Conservation (phyloP, 2,329 filamentous ascomycete species). For the Pseudonectria foliicola region DNA sequence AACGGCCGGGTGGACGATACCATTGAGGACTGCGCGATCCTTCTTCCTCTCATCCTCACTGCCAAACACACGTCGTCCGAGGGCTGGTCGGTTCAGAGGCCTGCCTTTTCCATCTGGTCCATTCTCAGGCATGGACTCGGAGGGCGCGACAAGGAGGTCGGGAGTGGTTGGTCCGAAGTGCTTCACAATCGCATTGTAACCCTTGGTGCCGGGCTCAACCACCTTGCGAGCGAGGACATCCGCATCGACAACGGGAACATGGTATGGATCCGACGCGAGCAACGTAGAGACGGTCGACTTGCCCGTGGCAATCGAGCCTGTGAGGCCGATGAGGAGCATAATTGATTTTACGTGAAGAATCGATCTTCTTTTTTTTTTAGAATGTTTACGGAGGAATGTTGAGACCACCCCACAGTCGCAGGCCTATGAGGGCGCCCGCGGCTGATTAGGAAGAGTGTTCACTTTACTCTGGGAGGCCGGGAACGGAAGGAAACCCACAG, state of each 20-base stretch:
- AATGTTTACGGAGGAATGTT: constrained; percentile 26
- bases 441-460: constrained; percentile 42
- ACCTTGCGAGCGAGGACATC: constrained; percentile 88
- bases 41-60: constrained; percentile 59
- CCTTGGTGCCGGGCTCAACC: constrained; percentile 82
- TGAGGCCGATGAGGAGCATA: constrained; percentile 94
- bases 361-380: neutral
- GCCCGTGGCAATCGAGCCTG: constrained; percentile 93
- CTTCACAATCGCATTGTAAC: constrained; percentile 73
- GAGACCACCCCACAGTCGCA: constrained; percentile 46
- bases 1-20: constrained; percentile 89
- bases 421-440: constrained; percentile 33
- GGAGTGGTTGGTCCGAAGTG: constrained; percentile 80
- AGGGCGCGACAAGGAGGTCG: constrained; percentile 65
- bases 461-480: constrained; percentile 44
- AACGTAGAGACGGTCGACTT: constrained; percentile 92
- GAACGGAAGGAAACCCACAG: constrained; percentile 49
- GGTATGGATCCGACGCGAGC: constrained; percentile 73
- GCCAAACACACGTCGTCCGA: constrained; percentile 84
- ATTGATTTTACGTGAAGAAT: neutral
- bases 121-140: constrained; percentile 42
- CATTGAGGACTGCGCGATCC: constrained; percentile 73
- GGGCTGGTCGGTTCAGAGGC: constrained; percentile 76
- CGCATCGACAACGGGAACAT: constrained; percentile 86
- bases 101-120: constrained; percentile 57